These are phyloP conservation scores for Babesia ovata DNA, from an alignment of 169 alveolate species.

Conservation along the genomic window DNA sequence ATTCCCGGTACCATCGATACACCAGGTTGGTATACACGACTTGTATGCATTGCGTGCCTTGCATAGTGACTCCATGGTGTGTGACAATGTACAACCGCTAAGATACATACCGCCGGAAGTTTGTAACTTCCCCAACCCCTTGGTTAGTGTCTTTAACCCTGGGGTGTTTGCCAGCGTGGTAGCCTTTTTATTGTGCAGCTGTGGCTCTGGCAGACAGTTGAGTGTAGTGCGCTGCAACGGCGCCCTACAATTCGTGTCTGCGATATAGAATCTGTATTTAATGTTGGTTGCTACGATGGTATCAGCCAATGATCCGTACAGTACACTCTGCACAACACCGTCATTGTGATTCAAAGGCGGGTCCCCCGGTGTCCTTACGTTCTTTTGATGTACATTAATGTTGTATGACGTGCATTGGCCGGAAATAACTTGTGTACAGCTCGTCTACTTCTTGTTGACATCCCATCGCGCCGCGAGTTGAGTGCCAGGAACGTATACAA, in stretches of 20 bases:
- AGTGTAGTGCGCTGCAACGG: constrained; percentile 21
- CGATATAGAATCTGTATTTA: constrained; percentile 25
- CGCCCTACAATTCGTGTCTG: constrained; percentile 29
- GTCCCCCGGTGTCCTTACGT: not conserved
- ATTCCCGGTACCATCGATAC: constrained; percentile 86
- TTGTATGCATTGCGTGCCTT: not conserved
- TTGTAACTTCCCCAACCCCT: too few species aligned
- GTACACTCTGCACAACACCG: constrained; percentile 17
- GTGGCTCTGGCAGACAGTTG: constrained; percentile 30
- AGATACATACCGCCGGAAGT: too few species aligned
- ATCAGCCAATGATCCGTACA: constrained; percentile 60
- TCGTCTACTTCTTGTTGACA: constrained; percentile 79
- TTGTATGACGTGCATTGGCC: not conserved
- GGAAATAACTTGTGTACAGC: constrained; percentile 33
- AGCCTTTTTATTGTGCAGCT: too few species aligned
- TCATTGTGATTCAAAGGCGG: not conserved
- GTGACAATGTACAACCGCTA: too few species aligned
- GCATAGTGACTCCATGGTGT: too few species aligned
- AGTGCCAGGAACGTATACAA: constrained; percentile 88
- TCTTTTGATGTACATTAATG: not conserved
- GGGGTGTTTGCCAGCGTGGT: too few species aligned
- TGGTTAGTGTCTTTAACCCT: too few species aligned
- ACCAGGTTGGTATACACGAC: constrained; percentile 76
- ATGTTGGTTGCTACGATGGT: constrained; percentile 15
- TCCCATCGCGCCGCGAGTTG: constrained; percentile 85